phyloP scores from a whole-genome alignment of 768 basidiomycete species.

The Trametes cinnabarina region DNA sequence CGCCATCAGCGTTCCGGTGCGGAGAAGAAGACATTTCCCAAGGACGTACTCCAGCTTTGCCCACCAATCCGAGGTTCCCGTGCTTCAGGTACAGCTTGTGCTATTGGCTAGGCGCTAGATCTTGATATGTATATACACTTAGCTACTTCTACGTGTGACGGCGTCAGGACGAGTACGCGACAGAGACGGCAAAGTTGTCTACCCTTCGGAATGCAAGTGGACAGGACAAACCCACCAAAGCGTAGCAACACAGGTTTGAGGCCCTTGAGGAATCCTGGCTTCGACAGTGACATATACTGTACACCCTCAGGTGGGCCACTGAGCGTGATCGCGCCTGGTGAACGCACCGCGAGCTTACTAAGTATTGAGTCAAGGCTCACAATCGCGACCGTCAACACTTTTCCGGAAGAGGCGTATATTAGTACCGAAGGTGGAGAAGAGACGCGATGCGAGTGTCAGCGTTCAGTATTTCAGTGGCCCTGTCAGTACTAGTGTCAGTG shows the following conservation, averaged over 20 bases:
- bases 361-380: not conserved
- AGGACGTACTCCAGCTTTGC: not conserved
- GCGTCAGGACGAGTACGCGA: not conserved
- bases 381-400: not conserved
- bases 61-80: not conserved
- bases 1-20: slow-evolving; percentile 15
- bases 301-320: not conserved
- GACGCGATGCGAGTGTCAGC: slow-evolving; percentile 10
- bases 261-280: not conserved
- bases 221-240: no score
- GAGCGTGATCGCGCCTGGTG: no score
- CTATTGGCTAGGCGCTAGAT: not conserved
- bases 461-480: no score
- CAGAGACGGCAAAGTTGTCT: no score
- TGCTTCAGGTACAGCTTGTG: slow-evolving; percentile 12
- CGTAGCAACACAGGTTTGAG: slow-evolving; percentile 11
- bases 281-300: slow-evolving; percentile 6
- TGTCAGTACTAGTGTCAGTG: not conserved
- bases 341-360: not conserved
- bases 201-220: no score
- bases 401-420: not conserved
- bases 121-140: not conserved
- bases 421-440: slow-evolving; percentile 5
- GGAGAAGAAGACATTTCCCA: slow-evolving; percentile 9
- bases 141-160: slow-evolving; percentile 2